Conservation (phyloP, 2,329 filamentous ascomycete species). For the Claviceps lovelessii region DNA sequence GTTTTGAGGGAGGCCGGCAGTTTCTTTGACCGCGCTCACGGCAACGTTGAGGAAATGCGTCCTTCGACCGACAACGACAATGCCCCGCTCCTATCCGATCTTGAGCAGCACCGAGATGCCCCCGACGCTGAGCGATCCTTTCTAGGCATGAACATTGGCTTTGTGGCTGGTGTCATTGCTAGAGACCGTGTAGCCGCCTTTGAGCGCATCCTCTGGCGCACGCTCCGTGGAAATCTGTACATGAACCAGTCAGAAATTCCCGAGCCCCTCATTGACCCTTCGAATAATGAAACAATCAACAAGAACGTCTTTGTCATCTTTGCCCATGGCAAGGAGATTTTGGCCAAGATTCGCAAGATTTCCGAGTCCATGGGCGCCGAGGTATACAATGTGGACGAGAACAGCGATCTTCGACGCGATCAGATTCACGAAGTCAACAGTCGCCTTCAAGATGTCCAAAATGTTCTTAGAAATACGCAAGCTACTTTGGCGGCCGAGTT, state of each 20-base stretch:
- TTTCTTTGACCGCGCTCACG: slow-evolving; percentile 93
- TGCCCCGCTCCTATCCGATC: slow-evolving; percentile 80
- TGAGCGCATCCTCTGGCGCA: slow-evolving; percentile 94
- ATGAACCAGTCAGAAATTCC: slow-evolving; percentile 99
- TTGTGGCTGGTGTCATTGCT: slow-evolving; percentile 89
- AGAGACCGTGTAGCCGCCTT: slow-evolving; percentile 88
- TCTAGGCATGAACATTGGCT: slow-evolving; percentile 96
- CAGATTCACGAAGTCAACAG: slow-evolving; percentile 97
- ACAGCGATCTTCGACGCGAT: slow-evolving; percentile 84
- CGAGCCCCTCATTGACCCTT: slow-evolving; percentile 79
- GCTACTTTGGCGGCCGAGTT: slow-evolving; percentile 85
- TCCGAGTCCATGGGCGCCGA: slow-evolving; percentile 94
- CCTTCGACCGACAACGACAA: slow-evolving; percentile 83
- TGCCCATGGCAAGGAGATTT: slow-evolving; percentile 93
- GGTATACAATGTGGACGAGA: slow-evolving; percentile 94
- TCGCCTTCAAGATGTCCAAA: slow-evolving; percentile 77
- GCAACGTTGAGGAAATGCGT: slow-evolving; percentile 91
- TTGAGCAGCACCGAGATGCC: slow-evolving; percentile 63
- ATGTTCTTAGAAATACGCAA: slow-evolving; percentile 89
- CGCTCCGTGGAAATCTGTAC: slow-evolving; percentile 91
- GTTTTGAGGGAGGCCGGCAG: slow-evolving; percentile 89
- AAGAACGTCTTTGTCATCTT: slow-evolving; percentile 99
- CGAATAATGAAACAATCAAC: slow-evolving; percentile 78
- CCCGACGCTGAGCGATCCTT: slow-evolving; percentile 71
- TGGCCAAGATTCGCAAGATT: slow-evolving; percentile 97